These are phyloP conservation scores for Naumovozyma baii DNA, from an alignment of 805 yeast species.

Conservation along the genomic window DNA sequence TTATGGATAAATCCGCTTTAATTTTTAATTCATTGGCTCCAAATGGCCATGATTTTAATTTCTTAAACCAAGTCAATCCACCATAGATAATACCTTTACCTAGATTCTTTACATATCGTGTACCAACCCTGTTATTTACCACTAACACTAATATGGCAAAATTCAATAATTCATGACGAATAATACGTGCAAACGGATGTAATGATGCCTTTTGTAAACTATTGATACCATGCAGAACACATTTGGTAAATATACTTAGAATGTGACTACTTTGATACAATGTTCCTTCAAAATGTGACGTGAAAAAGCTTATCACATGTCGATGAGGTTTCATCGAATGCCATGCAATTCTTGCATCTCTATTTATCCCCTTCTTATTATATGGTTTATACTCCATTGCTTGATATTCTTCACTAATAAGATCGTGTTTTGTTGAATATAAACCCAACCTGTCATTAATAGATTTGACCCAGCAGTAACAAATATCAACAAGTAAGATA, in stretches of 20 bases:
- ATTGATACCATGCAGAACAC: conserved; percentile 46
- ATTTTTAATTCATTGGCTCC: conserved; percentile 72
- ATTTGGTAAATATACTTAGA: conserved; percentile 56
- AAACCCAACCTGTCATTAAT: conserved; percentile 54
- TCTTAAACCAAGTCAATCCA: conserved; percentile 69
- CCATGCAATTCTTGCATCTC: conserved; percentile 40
- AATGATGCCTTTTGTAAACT: conserved; percentile 50
- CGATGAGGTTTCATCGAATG: conserved; percentile 56
- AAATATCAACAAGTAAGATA: conserved; percentile 58
- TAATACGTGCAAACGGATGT: conserved; percentile 73
- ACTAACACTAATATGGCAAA: conserved; percentile 58
- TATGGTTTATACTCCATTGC: conserved; percentile 89
- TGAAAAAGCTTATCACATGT: conserved; percentile 54
- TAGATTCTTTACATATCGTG: conserved; percentile 38
- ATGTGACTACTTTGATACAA: conserved; percentile 61
- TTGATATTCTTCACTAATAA: conserved; percentile 48
- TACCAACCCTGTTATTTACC: conserved; percentile 42
- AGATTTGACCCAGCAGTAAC: conserved; percentile 58
- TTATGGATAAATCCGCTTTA: conserved; percentile 53
- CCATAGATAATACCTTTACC: conserved; percentile 47
- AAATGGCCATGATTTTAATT: conserved; percentile 59
- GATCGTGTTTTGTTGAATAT: conserved; percentile 48
- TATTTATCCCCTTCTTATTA: conserved; percentile 48
- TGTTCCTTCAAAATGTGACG: conserved; percentile 73
- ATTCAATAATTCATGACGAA: conserved; percentile 62